phyloP scores from a whole-genome alignment of 352 stramenopile species.

The Phytopythium cucurbitacearum region DNA sequence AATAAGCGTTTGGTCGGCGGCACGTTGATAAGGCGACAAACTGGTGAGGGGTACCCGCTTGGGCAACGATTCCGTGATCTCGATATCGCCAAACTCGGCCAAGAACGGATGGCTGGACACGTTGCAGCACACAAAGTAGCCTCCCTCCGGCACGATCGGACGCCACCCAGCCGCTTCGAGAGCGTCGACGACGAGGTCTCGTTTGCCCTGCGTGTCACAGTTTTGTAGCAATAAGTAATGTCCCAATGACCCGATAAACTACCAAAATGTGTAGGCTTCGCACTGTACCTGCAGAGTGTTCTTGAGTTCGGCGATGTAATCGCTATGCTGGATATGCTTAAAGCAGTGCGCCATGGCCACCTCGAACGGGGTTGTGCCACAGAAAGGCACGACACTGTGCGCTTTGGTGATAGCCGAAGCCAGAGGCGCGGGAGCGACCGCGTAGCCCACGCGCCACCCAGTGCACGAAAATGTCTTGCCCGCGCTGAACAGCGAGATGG shows the following conservation, averaged over 20 bases:
- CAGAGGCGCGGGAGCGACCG: slow-evolving; percentile 54
- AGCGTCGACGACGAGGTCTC: slow-evolving; percentile 78
- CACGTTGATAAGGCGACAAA: not conserved
- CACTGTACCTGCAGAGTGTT: slow-evolving; percentile 42
- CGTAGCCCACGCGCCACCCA: slow-evolving; percentile 90
- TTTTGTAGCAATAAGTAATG: not conserved
- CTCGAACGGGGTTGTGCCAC: slow-evolving; percentile 92
- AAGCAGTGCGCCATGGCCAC: slow-evolving; percentile 90
- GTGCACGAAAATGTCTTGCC: slow-evolving; percentile 94
- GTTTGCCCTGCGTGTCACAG: slow-evolving; percentile 58
- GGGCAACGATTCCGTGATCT: slow-evolving; percentile 41
- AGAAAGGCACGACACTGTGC: slow-evolving; percentile 90
- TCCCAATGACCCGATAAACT: not conserved
- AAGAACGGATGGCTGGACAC: slow-evolving; percentile 65
- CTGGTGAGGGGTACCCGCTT: slow-evolving; percentile 39
- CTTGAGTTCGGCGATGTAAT: slow-evolving; percentile 74
- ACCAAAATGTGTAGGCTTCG: not conserved
- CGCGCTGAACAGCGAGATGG: slow-evolving; percentile 90
- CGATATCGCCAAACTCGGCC: slow-evolving; percentile 59
- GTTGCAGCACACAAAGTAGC: slow-evolving; percentile 95
- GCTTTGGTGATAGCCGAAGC: slow-evolving; percentile 66
- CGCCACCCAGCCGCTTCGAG: slow-evolving; percentile 82
- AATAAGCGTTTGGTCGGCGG: not conserved
- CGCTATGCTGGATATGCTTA: slow-evolving; percentile 82
- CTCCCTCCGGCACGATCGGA: slow-evolving; percentile 90